Evolutionary conservation across 106 monocot genomes (phyloP).

Genomic region (Acorus calamus): DNA sequence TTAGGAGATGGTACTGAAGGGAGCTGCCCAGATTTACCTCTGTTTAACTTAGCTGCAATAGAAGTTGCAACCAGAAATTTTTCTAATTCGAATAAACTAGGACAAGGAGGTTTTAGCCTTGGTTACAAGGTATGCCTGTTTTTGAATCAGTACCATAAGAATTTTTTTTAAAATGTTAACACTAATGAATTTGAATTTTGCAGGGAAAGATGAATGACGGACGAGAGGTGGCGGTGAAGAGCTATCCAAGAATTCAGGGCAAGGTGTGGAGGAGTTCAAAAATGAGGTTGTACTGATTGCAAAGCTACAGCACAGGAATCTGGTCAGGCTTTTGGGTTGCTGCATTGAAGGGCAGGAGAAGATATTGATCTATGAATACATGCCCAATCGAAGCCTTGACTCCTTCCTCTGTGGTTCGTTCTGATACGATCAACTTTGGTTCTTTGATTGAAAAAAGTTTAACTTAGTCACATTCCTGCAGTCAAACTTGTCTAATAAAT

Average conservation of each 20-base stretch:
- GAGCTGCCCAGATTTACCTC: neutral
- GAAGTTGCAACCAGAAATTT: slow-evolving; percentile 2
- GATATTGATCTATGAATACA: slow-evolving; percentile 48
- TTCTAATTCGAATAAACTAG: neutral
- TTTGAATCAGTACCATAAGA: too few species aligned
- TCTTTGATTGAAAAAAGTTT: too few species aligned
- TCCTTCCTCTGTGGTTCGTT: slow-evolving; percentile 42
- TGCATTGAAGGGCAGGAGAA: slow-evolving; percentile 56
- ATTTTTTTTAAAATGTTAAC: too few species aligned
- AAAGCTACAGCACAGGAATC: slow-evolving; percentile 50
- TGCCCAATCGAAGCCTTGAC: slow-evolving; percentile 57
- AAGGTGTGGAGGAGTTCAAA: slow-evolving; percentile 56
- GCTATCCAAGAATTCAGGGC: slow-evolving; percentile 40
- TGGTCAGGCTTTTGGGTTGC: slow-evolving; percentile 46
- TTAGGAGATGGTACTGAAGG: neutral
- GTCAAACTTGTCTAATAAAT: too few species aligned
- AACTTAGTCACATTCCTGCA: too few species aligned
- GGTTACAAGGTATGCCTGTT: slow-evolving; percentile 5
- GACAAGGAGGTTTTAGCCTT: slow-evolving; percentile 8
- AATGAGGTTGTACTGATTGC: slow-evolving; percentile 50
- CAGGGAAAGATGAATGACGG: slow-evolving; percentile 36
- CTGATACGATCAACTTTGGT: neutral
- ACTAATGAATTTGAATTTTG: neutral
- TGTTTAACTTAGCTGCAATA: neutral
- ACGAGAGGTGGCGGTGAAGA: slow-evolving; percentile 42